A percentile compares a stretch with the other conserved stretches of the same genome.
phyloP scores from a whole-genome alignment of 2,329 filamentous ascomycete species.

The Colletotrichum siamense region DNA sequence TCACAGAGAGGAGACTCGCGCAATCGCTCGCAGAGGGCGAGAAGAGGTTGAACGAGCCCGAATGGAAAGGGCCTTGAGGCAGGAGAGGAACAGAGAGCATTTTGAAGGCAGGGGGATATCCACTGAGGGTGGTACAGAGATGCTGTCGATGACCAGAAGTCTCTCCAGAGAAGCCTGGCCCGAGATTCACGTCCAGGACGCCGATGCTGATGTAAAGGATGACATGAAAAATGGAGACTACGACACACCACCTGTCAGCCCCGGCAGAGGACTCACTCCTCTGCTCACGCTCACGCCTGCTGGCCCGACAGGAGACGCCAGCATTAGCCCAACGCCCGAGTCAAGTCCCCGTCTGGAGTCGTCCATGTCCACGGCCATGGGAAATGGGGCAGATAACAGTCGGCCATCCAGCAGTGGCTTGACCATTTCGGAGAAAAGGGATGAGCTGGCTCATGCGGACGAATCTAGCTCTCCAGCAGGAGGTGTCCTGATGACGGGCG shows the following conservation, averaged over 20 bases:
- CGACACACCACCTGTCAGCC: not conserved
- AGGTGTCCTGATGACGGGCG: not conserved
- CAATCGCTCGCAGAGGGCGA: slow-evolving; percentile 63
- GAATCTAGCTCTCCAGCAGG: not conserved
- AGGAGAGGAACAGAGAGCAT: not conserved
- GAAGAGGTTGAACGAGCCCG: slow-evolving; percentile 1
- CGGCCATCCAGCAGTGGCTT: not conserved
- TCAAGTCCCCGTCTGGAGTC: not conserved
- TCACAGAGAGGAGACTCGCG: slow-evolving; percentile 65
- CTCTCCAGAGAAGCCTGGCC: not conserved
- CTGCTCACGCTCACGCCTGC: not conserved
- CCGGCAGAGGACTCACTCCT: not conserved
- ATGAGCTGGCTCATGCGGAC: not conserved
- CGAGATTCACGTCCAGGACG: not conserved
- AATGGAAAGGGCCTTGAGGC: not conserved
- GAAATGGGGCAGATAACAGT: not conserved
- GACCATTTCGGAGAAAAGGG: not conserved
- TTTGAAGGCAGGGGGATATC: not conserved
- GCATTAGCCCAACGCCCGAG: not conserved
- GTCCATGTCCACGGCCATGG: not conserved
- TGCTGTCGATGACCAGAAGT: not conserved
- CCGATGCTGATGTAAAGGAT: not conserved
- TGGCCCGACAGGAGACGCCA: not conserved
- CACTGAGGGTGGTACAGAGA: not conserved
- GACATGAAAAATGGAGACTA: not conserved